Conservation (phyloP, 1,284 basidiomycete species). For the Leccinum pachyderme region DNA sequence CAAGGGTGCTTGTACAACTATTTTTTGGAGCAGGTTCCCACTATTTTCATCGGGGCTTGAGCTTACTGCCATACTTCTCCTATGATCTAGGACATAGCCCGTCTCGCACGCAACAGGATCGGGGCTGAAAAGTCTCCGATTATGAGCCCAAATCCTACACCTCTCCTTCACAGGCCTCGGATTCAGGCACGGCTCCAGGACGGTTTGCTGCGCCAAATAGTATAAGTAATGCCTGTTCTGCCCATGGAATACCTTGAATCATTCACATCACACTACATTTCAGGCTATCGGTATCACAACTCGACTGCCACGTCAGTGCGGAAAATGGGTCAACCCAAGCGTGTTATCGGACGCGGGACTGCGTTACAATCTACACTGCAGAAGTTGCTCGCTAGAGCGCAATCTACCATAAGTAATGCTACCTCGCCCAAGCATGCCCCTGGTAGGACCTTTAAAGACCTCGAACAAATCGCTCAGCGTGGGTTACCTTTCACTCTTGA, state of each 20-base stretch:
- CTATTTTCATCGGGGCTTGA: too few relatives aligned
- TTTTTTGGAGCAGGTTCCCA: too few relatives aligned
- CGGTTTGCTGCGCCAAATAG: not conserved
- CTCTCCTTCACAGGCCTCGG: not conserved
- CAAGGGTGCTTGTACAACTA: too few relatives aligned
- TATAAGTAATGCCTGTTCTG: not conserved
- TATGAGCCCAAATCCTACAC: too few relatives aligned
- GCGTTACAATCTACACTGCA: constrained; percentile 10
- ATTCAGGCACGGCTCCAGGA: not conserved
- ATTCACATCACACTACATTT: not conserved
- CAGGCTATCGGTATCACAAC: not conserved
- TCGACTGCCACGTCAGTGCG: too few relatives aligned
- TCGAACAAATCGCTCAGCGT: constrained; percentile 23
- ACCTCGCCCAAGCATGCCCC: not conserved
- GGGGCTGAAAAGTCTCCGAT: too few relatives aligned
- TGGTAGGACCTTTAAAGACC: constrained; percentile 10
- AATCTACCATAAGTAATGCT: constrained; percentile 1
- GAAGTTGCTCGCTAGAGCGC: constrained; percentile 13
- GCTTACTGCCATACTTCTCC: too few relatives aligned
- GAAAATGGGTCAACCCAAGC: too few relatives aligned
- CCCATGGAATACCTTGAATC: not conserved
- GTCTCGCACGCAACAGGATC: too few relatives aligned
- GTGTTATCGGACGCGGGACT: too few relatives aligned
- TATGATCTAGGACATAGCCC: too few relatives aligned
- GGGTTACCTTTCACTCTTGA: constrained; percentile 19